Evolutionary conservation across 345 rosid genomes (phyloP).

Genomic region (Cardamine chenopodiifolia): DNA sequence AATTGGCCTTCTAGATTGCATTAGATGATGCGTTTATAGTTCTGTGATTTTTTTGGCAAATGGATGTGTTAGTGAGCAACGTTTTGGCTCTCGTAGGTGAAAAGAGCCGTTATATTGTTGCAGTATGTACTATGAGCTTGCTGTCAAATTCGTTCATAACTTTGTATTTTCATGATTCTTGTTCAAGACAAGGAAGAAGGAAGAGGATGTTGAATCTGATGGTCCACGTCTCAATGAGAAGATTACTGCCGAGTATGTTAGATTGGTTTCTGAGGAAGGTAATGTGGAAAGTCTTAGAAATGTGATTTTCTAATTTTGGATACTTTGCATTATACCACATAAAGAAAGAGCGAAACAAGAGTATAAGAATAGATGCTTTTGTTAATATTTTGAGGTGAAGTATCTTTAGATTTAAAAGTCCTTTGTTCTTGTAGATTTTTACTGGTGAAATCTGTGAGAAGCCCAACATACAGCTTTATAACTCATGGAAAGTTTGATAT

Average conservation of each 20-base stretch:
- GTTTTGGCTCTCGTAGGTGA: not conserved
- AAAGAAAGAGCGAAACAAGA: not conserved
- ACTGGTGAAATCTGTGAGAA: not conserved
- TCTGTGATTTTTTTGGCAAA: slow-evolving; percentile 1
- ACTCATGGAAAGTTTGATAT: slow-evolving; percentile 16
- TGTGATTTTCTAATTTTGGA: not conserved
- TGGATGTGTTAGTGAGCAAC: not conserved
- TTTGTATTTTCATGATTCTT: slow-evolving; percentile 1
- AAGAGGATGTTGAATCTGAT: slow-evolving; percentile 35
- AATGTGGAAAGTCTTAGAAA: not conserved
- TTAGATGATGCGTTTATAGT: slow-evolving; percentile 9
- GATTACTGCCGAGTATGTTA: slow-evolving; percentile 35
- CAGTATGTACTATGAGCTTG: not conserved
- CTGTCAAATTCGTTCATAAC: slow-evolving; percentile 2
- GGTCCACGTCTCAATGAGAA: slow-evolving; percentile 47
- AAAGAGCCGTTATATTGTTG: not conserved
- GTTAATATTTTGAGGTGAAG: not conserved
- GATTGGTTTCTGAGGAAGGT: slow-evolving; percentile 43
- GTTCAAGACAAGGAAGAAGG: slow-evolving; percentile 33
- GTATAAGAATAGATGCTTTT: not conserved
- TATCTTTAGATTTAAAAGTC: slow-evolving; percentile 2
- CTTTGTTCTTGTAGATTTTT: not conserved
- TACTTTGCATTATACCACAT: not conserved
- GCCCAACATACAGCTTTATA: not conserved
- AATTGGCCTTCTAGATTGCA: not conserved